A percentile compares a stretch with the other conserved stretches of the same genome.
These are phyloP conservation scores for Mortierella sp. DNA, from an alignment of 371 early-diverging fungal genomes.

Conservation along the genomic window DNA sequence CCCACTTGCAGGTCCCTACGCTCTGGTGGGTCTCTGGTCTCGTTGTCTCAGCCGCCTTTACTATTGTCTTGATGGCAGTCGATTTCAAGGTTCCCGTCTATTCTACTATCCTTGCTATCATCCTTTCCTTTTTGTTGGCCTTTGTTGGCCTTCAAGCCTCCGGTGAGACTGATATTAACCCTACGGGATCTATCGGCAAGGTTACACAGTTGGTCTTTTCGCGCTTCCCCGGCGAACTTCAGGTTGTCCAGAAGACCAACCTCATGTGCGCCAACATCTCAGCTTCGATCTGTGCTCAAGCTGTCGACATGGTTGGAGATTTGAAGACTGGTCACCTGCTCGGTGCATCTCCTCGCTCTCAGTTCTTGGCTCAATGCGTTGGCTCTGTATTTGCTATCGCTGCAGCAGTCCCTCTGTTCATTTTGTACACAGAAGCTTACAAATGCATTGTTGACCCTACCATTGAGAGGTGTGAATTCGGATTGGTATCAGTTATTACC, in stretches of 20 bases:
- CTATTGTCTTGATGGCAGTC: constrained; percentile 70
- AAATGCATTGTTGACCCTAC: constrained; percentile 63
- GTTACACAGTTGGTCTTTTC: constrained; percentile 76
- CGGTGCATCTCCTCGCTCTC: constrained; percentile 76
- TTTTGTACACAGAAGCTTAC: constrained; percentile 73
- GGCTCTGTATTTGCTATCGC: constrained; percentile 75
- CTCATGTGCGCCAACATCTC: constrained; percentile 75
- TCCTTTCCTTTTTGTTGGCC: constrained; percentile 76
- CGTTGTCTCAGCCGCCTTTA: constrained; percentile 67
- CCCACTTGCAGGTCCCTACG: constrained; percentile 69
- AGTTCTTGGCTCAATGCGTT: constrained; percentile 74
- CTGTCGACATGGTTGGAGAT: constrained; percentile 79
- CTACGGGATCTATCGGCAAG: constrained; percentile 74
- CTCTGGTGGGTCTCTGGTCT: constrained; percentile 74
- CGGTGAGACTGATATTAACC: constrained; percentile 80
- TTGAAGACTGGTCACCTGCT: constrained; percentile 75
- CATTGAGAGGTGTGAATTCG: constrained; percentile 65
- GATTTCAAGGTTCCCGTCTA: constrained; percentile 71
- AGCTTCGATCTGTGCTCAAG: constrained; percentile 71
- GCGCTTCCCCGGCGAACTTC: constrained; percentile 62
- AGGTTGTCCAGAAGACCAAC: constrained; percentile 63
- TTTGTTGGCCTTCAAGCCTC: constrained; percentile 79
- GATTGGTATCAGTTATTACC: constrained; percentile 70
- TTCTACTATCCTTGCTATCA: constrained; percentile 68
- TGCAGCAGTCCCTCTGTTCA: constrained; percentile 71